Evolutionary conservation across 2,329 filamentous ascomycete genomes (phyloP).

Genomic region (Fusarium armeniacum): DNA sequence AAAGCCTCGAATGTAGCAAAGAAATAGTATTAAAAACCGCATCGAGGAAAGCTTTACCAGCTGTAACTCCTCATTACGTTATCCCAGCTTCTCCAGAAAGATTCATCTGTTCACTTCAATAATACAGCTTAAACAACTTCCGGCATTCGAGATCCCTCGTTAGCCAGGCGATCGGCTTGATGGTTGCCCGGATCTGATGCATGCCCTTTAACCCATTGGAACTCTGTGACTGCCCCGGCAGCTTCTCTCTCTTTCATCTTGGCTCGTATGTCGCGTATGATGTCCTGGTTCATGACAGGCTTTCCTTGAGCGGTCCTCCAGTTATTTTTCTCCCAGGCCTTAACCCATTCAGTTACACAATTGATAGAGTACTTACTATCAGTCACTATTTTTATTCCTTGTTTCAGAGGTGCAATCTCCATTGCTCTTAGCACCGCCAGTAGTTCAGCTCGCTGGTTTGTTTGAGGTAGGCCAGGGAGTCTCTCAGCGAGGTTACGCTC

Average conservation of each 20-base stretch:
- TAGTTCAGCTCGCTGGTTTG: conserved; percentile 96
- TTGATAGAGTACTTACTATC: conserved; percentile 94
- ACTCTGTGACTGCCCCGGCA: conserved; percentile 73
- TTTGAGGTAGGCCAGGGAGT: conserved; percentile 80
- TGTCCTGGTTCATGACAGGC: conserved; percentile 86
- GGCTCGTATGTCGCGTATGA: conserved; percentile 79
- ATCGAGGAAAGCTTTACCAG: not conserved
- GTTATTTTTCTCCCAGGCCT: conserved; percentile 78
- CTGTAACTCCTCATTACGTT: not conserved
- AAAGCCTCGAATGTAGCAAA: not conserved
- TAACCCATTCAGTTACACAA: conserved; percentile 87
- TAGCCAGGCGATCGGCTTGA: conserved; percentile 83
- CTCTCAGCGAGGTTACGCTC: conserved; percentile 79
- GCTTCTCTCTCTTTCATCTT: conserved; percentile 78
- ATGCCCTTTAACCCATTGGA: conserved; percentile 94
- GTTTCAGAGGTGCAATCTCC: conserved; percentile 76
- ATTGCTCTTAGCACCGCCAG: conserved; percentile 88
- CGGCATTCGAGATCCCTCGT: conserved; percentile 58
- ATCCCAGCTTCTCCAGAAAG: not conserved
- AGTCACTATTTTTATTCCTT: conserved; percentile 82
- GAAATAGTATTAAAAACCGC: not conserved
- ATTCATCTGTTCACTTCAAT: not conserved
- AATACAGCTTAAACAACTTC: conserved; percentile 10
- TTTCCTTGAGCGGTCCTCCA: conserved; percentile 83
- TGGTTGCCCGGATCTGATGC: conserved; percentile 78